phyloP scores from a whole-genome alignment of 192 early-diverging fungal species.

The Spinellus fusiger region DNA sequence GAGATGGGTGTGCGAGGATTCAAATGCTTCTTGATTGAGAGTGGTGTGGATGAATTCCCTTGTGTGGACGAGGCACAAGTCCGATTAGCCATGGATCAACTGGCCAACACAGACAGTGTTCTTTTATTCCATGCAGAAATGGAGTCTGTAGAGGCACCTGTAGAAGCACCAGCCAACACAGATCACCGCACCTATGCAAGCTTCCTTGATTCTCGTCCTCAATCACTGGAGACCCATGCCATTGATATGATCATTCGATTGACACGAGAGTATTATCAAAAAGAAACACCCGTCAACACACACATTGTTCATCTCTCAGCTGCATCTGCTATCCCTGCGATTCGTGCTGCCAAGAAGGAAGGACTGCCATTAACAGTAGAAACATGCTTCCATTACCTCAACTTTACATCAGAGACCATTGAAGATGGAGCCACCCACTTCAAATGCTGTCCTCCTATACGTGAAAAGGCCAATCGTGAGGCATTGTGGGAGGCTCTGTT shows the following conservation, averaged over 20 bases:
- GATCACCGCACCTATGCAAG: constrained; percentile 52
- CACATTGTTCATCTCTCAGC: constrained; percentile 84
- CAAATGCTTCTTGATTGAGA: constrained; percentile 82
- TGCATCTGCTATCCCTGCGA: constrained; percentile 64
- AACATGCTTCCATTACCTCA: constrained; percentile 81
- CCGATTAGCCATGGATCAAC: constrained; percentile 57
- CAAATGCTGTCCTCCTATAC: constrained; percentile 85
- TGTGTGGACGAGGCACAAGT: constrained; percentile 67
- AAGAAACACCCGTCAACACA: constrained; percentile 55
- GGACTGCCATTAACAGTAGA: constrained; percentile 71
- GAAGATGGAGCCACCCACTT: constrained; percentile 69
- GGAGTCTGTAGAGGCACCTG: constrained; percentile 34
- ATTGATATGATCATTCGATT: constrained; percentile 67
- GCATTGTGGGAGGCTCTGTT: constrained; percentile 66
- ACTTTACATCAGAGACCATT: constrained; percentile 59
- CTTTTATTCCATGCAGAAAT: constrained; percentile 81
- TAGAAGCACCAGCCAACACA: constrained; percentile 22
- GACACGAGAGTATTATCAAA: constrained; percentile 52
- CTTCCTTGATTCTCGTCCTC: constrained; percentile 68
- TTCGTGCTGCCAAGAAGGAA: constrained; percentile 62
- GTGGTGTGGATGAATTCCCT: constrained; percentile 81
- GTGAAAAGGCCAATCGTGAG: constrained; percentile 60
- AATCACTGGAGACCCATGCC: constrained; percentile 63
- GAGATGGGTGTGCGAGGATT: constrained; percentile 69
- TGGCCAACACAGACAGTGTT: constrained; percentile 34